Conservation (phyloP, 2,329 filamentous ascomycete genomes). For the Aspergillus floridensis region DNA sequence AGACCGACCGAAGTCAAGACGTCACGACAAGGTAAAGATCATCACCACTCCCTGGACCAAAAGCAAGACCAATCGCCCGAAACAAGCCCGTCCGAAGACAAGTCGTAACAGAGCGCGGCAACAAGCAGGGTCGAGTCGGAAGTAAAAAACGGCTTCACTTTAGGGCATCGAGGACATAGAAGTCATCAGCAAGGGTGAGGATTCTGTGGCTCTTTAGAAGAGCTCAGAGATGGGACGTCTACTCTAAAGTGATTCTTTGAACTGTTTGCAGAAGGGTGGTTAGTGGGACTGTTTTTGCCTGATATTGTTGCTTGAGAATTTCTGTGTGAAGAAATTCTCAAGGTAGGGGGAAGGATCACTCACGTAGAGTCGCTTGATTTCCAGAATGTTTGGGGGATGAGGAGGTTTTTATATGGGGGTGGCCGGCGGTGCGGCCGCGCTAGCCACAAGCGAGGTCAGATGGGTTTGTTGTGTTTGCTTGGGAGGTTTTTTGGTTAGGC, state of each 20-base stretch:
- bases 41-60: constrained; percentile 83
- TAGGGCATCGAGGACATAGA: constrained; percentile 78
- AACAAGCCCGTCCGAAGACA: constrained; percentile 29
- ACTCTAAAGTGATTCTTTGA: constrained; percentile 97
- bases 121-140: constrained; percentile 37
- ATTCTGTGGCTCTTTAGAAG: constrained; percentile 87
- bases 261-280: constrained; percentile 31
- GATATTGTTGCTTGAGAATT: not conserved
- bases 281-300: constrained; percentile 18
- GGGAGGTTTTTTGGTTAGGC: not conserved
- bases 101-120: constrained; percentile 15
- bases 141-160: constrained; percentile 72
- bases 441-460: constrained; percentile 30
- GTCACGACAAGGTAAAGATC: constrained; percentile 77
- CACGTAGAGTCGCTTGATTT: constrained; percentile 47
- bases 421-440: constrained; percentile 5
- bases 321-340: constrained; percentile 6
- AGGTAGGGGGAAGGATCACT: constrained; percentile 29
- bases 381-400: constrained; percentile 25
- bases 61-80: constrained; percentile 32
- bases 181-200: constrained; percentile 93
- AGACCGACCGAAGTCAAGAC: constrained; percentile 75
- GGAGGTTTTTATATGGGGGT: constrained; percentile 28
- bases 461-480: constrained; percentile 21
- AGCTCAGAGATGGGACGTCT: constrained; percentile 87